These are phyloP conservation scores for Cutaneotrichosporon mucoides DNA, from an alignment of 1,284 basidiomycete genomes.

Conservation along the genomic window DNA sequence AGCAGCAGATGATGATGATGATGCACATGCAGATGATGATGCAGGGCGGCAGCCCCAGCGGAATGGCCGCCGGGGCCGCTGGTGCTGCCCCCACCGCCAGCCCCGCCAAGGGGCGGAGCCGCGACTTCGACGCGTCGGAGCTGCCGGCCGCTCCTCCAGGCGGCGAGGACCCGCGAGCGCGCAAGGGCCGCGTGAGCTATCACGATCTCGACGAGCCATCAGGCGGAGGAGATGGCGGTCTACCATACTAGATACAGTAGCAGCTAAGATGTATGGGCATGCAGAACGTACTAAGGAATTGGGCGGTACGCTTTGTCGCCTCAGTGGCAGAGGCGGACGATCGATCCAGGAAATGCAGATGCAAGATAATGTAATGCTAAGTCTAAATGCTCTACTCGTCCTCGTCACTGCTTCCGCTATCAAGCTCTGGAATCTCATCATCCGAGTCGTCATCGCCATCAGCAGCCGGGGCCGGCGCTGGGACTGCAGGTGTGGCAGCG, in stretches of 20 bases:
- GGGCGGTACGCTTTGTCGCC: no score
- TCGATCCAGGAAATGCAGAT: no score
- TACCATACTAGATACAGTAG: conserved; percentile 37
- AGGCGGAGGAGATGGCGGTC: conserved; percentile 37
- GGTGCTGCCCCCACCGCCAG: conserved; percentile 1
- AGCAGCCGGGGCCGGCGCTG: background rate
- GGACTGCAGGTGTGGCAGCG: background rate
- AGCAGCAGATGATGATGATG: conserved; percentile 51
- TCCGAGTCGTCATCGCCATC: conserved; percentile 43
- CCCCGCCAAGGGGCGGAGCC: conserved; percentile 9
- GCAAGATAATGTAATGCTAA: no score
- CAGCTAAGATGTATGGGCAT: background rate
- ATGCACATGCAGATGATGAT: conserved; percentile 50
- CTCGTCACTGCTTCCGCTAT: conserved; percentile 39
- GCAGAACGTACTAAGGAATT: no score
- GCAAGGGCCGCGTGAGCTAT: conserved; percentile 43
- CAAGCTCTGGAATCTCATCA: conserved; percentile 54
- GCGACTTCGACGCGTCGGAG: conserved; percentile 15
- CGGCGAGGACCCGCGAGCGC: conserved; percentile 45
- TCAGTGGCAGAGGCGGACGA: no score
- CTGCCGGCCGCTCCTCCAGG: conserved; percentile 32
- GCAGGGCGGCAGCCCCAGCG: conserved; percentile 16
- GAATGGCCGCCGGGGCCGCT: background rate
- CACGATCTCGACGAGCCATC: conserved; percentile 44
- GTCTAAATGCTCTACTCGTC: conserved; percentile 15